A percentile compares a stretch with the other conserved stretches of the same genome.
Evolutionary conservation across 2,329 filamentous ascomycete species (phyloP).

Genomic region (Cladorrhinum sp.): DNA sequence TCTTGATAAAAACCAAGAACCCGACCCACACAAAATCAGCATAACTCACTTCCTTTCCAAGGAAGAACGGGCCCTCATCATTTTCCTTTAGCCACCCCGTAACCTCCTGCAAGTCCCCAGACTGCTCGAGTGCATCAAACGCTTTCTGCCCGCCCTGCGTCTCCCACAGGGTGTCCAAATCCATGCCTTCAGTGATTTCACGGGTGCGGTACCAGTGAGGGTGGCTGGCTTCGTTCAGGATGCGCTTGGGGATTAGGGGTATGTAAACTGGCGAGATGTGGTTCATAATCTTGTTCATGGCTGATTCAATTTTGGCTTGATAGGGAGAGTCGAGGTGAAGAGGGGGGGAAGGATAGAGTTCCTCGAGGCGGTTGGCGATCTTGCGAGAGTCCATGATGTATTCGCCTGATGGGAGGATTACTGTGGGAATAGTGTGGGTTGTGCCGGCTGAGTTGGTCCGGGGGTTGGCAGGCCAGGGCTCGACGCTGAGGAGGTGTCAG

Average conservation of each 20-base stretch:
- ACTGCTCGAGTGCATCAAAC: slow-evolving; percentile 44
- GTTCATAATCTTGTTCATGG: slow-evolving; percentile 34
- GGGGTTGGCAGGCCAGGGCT: slow-evolving; percentile 40
- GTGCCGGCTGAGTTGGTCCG: slow-evolving; percentile 28
- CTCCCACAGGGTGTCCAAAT: slow-evolving; percentile 45
- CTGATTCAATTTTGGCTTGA: slow-evolving; percentile 42
- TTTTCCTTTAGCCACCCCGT: slow-evolving; percentile 53
- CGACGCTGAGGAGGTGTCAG: slow-evolving; percentile 32
- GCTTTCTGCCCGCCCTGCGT: slow-evolving; percentile 48
- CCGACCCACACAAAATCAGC: slow-evolving; percentile 51
- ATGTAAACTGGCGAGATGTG: slow-evolving; percentile 43
- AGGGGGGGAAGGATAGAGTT: slow-evolving; percentile 54
- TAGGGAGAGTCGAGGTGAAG: slow-evolving; percentile 56
- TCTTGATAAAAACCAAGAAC: slow-evolving; percentile 36
- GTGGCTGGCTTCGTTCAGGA: slow-evolving; percentile 51
- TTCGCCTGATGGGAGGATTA: slow-evolving; percentile 53
- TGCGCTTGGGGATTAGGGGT: slow-evolving; percentile 43
- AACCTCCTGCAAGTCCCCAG: slow-evolving; percentile 31
- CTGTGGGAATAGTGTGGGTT: slow-evolving; percentile 54
- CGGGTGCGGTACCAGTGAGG: slow-evolving; percentile 58
- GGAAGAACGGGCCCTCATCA: slow-evolving; percentile 57
- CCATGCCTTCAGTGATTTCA: slow-evolving; percentile 46
- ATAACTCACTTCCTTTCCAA: slow-evolving; percentile 54
- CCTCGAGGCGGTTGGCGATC: slow-evolving; percentile 60
- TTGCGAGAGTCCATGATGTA: slow-evolving; percentile 62